Conservation (phyloP, 345 rosid genomes). For the Citrus cavaleriei region DNA sequence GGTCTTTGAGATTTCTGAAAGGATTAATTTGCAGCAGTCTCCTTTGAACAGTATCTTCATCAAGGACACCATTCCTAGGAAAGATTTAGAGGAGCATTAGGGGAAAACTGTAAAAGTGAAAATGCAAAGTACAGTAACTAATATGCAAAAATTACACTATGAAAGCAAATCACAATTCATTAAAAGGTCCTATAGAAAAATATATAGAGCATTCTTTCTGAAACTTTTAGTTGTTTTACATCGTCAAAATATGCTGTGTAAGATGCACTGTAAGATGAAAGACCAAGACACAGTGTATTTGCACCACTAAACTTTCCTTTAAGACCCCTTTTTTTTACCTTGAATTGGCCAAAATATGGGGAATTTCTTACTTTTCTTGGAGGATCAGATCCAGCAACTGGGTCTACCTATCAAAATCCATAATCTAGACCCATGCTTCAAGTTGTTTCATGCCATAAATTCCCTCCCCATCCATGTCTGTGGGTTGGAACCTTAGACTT, state of each 20-base stretch:
- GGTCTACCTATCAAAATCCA: too few relatives aligned
- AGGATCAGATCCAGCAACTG: too few relatives aligned
- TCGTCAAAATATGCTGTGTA: not conserved
- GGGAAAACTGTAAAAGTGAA: not conserved
- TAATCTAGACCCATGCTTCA: too few relatives aligned
- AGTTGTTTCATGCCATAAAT: too few relatives aligned
- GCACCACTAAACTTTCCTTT: not conserved
- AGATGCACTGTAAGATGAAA: not conserved
- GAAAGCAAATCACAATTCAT: not conserved
- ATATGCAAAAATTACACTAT: not conserved
- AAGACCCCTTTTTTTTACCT: not conserved
- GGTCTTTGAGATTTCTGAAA: not conserved
- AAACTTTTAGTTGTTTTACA: not conserved
- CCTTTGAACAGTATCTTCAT: conserved; percentile 32
- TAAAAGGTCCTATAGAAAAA: not conserved
- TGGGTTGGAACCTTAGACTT: too few relatives aligned
- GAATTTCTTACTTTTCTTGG: too few relatives aligned
- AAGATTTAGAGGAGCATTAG: not conserved
- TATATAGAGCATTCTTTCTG: not conserved
- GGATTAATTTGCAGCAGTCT: conserved; percentile 21
- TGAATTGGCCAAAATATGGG: too few relatives aligned
- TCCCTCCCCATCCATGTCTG: too few relatives aligned
- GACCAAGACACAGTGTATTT: not conserved
- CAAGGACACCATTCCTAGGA: conserved; percentile 31
- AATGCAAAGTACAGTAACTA: not conserved